Percentiles rank a stretch among this genome's conserved stretches.
Conservation (phyloP, 345 rosid genomes). For the Firmiana major region DNA sequence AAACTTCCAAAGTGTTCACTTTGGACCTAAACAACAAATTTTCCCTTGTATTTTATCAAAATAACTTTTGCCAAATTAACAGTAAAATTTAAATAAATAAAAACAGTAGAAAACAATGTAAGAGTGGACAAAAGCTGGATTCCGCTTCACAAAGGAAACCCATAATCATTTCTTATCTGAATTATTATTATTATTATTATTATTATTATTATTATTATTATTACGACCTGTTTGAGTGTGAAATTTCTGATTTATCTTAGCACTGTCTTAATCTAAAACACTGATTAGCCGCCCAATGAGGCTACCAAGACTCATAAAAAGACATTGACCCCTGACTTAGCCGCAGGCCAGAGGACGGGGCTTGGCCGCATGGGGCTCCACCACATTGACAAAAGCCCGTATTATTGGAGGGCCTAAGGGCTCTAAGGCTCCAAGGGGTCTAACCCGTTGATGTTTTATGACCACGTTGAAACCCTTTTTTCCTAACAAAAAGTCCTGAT, state of each 20-base stretch:
- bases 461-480: neutral
- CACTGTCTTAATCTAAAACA: neutral
- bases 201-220: too few relatives aligned
- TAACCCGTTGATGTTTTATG: neutral
- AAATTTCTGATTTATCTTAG: neutral
- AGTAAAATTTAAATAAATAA: neutral
- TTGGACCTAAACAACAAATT: neutral
- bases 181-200: too few relatives aligned
- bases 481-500: neutral
- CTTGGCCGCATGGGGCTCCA: slow-evolving; percentile 6
- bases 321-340: slow-evolving; percentile 14
- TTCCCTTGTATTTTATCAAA: neutral
- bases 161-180: neutral
- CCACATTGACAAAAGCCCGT: slow-evolving; percentile 7
- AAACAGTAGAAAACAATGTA: neutral
- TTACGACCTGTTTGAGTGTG: neutral
- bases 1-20: neutral
- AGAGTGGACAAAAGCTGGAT: neutral
- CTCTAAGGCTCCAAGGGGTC: neutral
- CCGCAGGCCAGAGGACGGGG: neutral
- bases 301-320: neutral
- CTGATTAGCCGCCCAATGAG: neutral
- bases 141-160: neutral
- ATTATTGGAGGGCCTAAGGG: slow-evolving; percentile 1
- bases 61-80: neutral